Percentiles rank a stretch among this genome's conserved stretches.
These are phyloP conservation scores for Adansonia digitata DNA, from an alignment of 345 rosid species.

Conservation along the genomic window DNA sequence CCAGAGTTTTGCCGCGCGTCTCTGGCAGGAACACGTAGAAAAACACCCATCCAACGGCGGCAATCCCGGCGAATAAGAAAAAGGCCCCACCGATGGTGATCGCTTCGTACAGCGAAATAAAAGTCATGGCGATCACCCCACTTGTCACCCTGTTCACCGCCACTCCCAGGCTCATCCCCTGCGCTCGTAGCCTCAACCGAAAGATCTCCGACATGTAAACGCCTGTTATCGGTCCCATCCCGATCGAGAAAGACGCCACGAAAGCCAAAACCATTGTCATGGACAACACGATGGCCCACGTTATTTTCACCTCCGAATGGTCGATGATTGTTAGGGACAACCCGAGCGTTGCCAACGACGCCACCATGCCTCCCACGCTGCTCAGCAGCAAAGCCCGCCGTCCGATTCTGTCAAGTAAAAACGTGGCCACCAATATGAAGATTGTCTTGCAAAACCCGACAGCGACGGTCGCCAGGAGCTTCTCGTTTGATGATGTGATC, in stretches of 20 bases:
- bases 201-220: slow-evolving; percentile 84
- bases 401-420: slow-evolving; percentile 64
- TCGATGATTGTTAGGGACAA: slow-evolving; percentile 41
- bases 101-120: slow-evolving; percentile 42
- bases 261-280: slow-evolving; percentile 53
- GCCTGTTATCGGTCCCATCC: slow-evolving; percentile 88
- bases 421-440: slow-evolving; percentile 76
- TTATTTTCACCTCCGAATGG: slow-evolving; percentile 33
- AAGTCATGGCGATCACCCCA: slow-evolving; percentile 56
- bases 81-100: slow-evolving; percentile 82
- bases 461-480: slow-evolving; percentile 72
- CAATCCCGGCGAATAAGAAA: slow-evolving; percentile 50
- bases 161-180: slow-evolving; percentile 66
- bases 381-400: slow-evolving; percentile 69
- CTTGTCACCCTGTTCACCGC: slow-evolving; percentile 64
- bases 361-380: slow-evolving; percentile 71
- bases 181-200: slow-evolving; percentile 75
- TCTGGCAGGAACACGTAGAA: slow-evolving; percentile 56
- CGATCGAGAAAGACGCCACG: slow-evolving; percentile 79
- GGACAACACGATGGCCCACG: slow-evolving; percentile 61
- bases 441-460: slow-evolving; percentile 69
- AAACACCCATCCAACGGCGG: slow-evolving; percentile 49
- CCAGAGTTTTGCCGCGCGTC: slow-evolving; percentile 70
- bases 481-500: slow-evolving; percentile 32
- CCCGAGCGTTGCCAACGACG: slow-evolving; percentile 44